These are phyloP conservation scores for Tuctoria greenei DNA, from an alignment of 176 grass and related monocot genomes.

Conservation along the genomic window DNA sequence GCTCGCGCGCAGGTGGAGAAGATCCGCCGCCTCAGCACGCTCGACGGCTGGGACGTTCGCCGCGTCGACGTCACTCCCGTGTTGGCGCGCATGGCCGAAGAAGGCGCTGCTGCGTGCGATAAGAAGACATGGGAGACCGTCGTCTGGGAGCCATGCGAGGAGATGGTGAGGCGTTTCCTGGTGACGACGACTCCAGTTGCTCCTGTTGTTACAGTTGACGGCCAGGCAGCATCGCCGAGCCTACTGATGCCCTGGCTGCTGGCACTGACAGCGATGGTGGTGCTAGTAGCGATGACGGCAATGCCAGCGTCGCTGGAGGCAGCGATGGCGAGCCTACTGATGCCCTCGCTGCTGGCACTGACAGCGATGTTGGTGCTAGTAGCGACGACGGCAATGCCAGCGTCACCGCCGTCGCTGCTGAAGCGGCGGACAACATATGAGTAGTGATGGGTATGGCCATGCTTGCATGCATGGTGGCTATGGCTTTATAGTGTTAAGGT, in stretches of 20 bases:
- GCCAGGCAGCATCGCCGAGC: not conserved
- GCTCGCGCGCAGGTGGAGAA: slow-evolving; percentile 51
- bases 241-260: not conserved
- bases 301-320: no score
- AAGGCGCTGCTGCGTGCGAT: not conserved
- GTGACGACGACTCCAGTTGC: not conserved
- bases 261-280: not conserved
- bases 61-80: slow-evolving; percentile 54
- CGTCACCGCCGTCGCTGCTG: not conserved
- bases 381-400: not conserved
- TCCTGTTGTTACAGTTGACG: not conserved
- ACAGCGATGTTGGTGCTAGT: no score
- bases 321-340: not conserved
- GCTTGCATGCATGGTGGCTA: no score
- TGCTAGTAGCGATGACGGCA: not conserved
- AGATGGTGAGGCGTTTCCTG: slow-evolving; percentile 29
- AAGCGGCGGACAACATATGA: not conserved
- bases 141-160: slow-evolving; percentile 29
- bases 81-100: slow-evolving; percentile 31
- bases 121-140: slow-evolving; percentile 1
- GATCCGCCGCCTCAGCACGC: slow-evolving; percentile 42
- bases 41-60: slow-evolving; percentile 58
- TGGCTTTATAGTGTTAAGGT: no score
- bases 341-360: no score
- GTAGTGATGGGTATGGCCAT: no score